phyloP scores from a whole-genome alignment of 257 asterid genomes.

The Fraxinus anomala region DNA sequence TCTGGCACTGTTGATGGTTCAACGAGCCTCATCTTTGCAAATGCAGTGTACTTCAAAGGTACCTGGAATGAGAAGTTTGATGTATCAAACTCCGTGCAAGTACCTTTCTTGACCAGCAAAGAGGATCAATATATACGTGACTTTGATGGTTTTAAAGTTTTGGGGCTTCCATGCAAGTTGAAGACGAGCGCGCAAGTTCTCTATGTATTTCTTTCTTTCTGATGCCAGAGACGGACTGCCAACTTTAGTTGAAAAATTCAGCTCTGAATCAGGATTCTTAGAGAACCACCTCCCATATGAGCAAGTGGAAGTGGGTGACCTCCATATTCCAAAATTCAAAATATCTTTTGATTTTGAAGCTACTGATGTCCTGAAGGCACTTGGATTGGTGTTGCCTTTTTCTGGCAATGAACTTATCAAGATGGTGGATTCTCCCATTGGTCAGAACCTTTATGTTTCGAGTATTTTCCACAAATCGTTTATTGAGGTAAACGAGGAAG shows the following conservation, averaged over 20 bases:
- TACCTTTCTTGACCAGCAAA: conserved; percentile 10
- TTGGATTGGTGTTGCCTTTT: too few relatives aligned
- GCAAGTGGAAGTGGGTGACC: too few relatives aligned
- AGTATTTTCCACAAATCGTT: too few relatives aligned
- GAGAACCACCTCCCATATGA: neutral
- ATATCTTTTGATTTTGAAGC: too few relatives aligned
- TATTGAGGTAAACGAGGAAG: too few relatives aligned
- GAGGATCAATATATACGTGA: neutral
- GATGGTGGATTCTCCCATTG: too few relatives aligned
- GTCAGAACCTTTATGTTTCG: too few relatives aligned
- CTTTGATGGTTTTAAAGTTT: conserved; percentile 6
- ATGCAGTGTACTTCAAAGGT: conserved; percentile 45
- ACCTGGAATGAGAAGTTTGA: conserved; percentile 38
- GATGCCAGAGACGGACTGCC: conserved; percentile 41
- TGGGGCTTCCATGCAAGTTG: neutral
- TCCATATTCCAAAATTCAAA: too few relatives aligned
- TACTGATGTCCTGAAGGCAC: too few relatives aligned
- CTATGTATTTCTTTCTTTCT: conserved; percentile 47
- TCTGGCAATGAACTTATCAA: too few relatives aligned
- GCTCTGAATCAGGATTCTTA: too few relatives aligned
- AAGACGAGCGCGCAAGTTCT: conserved; percentile 32
- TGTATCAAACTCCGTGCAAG: conserved; percentile 12
- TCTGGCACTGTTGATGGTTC: conserved; percentile 27
- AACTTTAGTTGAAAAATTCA: too few relatives aligned
- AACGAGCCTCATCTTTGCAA: conserved; percentile 38